phyloP scores from a whole-genome alignment of 306 rosid genomes.

The Mimosa pudica region DNA sequence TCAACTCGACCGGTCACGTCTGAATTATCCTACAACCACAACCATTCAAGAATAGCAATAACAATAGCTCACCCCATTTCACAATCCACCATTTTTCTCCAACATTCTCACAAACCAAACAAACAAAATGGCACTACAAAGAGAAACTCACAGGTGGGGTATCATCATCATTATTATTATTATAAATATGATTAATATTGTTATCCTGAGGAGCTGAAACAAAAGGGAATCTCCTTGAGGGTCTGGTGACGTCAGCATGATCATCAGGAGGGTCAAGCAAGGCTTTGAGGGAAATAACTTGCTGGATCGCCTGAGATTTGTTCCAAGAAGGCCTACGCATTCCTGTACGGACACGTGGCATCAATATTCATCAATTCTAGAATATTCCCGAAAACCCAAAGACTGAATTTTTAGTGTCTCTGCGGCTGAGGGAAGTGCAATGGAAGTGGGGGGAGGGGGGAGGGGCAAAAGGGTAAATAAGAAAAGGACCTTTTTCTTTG shows the following conservation, averaged over 20 bases:
- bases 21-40: conserved; percentile 46
- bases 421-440: background rate
- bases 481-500: conserved; percentile 77
- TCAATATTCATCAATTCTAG: background rate
- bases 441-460: conserved; percentile 43
- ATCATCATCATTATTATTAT: background rate
- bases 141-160: conserved; percentile 31
- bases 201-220: conserved; percentile 29
- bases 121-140: background rate
- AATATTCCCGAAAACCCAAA: background rate
- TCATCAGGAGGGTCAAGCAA: conserved; percentile 76
- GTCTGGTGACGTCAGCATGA: conserved; percentile 57
- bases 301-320: conserved; percentile 99
- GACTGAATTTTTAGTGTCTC: background rate
- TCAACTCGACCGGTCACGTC: conserved; percentile 44
- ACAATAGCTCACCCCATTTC: background rate
- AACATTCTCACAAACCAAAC: conserved; percentile 14
- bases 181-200: no score
- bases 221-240: conserved; percentile 46
- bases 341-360: conserved; percentile 90
- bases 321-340: conserved; percentile 99
- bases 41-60: background rate
- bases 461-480: conserved; percentile 38
- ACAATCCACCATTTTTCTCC: background rate
- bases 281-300: conserved; percentile 95